A percentile compares a stretch with the other conserved stretches of the same genome.
Conservation (phyloP, 2,329 filamentous ascomycete genomes). For the Diaporthe velutina region DNA sequence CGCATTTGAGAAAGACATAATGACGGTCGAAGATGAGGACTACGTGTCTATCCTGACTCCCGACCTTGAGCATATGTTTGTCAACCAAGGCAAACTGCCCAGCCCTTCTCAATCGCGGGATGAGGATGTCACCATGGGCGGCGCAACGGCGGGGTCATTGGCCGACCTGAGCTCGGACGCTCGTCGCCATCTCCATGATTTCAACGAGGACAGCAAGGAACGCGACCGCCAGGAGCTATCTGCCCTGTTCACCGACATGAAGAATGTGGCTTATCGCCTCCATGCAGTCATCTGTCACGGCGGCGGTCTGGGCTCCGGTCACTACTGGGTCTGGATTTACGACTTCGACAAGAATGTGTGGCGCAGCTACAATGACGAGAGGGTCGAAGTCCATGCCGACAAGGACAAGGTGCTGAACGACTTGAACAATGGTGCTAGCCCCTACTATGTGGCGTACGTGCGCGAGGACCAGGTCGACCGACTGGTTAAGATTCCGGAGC, state of each 20-base stretch:
- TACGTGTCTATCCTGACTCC: constrained; percentile 41
- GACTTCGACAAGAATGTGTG: constrained; percentile 87
- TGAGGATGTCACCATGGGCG: constrained; percentile 10
- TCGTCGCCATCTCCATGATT: constrained; percentile 25
- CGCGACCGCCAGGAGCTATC: constrained; percentile 49
- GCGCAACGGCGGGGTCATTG: not conserved
- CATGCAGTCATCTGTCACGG: constrained; percentile 95
- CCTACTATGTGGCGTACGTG: constrained; percentile 58
- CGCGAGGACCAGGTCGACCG: constrained; percentile 45
- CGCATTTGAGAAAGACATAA: constrained; percentile 31
- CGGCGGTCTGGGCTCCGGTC: constrained; percentile 79
- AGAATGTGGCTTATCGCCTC: constrained; percentile 80
- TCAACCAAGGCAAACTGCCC: constrained; percentile 50
- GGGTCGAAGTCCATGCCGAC: constrained; percentile 77
- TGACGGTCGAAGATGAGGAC: constrained; percentile 35
- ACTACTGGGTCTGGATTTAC: constrained; percentile 97
- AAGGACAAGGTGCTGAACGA: constrained; percentile 76
- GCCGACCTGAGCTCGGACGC: constrained; percentile 26
- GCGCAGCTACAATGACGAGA: constrained; percentile 94
- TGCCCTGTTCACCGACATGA: constrained; percentile 72
- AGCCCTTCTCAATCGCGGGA: not conserved
- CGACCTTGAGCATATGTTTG: constrained; percentile 46
- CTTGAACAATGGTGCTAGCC: constrained; percentile 78
- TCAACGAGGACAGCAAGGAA: constrained; percentile 26
- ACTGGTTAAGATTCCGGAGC: constrained; percentile 43